A percentile compares a stretch with the other conserved stretches of the same genome.
Conservation (phyloP, 2,329 filamentous ascomycete species). For the Phyllosticta ampelicida region DNA sequence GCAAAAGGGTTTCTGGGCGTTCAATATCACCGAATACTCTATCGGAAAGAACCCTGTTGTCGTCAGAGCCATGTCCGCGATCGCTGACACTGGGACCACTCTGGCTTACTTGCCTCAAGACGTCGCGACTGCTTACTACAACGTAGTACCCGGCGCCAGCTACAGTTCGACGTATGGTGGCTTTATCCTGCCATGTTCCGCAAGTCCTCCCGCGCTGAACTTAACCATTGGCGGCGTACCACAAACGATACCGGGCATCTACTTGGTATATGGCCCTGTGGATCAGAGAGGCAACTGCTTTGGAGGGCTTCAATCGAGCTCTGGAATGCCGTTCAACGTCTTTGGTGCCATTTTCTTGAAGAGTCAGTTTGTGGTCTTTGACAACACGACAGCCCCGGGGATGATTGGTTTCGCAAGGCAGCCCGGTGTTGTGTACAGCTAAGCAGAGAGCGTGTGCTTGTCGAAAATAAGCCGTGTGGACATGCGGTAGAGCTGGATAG, state of each 20-base stretch:
- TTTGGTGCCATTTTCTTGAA: constrained; percentile 74
- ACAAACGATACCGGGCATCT: constrained; percentile 41
- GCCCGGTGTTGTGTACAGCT: not conserved
- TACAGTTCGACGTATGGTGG: constrained; percentile 41
- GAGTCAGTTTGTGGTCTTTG: constrained; percentile 63
- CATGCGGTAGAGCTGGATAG: not conserved
- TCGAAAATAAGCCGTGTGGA: not conserved
- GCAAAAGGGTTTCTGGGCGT: constrained; percentile 53
- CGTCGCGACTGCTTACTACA: constrained; percentile 51
- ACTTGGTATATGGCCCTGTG: constrained; percentile 44
- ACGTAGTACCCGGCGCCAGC: constrained; percentile 41
- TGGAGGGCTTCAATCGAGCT: constrained; percentile 60
- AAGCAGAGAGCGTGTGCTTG: not conserved
- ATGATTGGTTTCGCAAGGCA: constrained; percentile 24
- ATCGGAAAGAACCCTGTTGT: constrained; percentile 37
- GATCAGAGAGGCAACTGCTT: constrained; percentile 45
- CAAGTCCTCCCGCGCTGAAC: constrained; percentile 43
- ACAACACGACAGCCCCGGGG: constrained; percentile 32
- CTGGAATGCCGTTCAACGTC: constrained; percentile 52
- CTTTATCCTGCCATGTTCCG: constrained; percentile 43
- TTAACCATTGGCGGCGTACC: constrained; percentile 40
- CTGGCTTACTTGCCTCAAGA: constrained; percentile 48
- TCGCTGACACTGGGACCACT: constrained; percentile 62
- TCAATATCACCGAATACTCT: constrained; percentile 46
- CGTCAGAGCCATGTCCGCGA: constrained; percentile 38